Base-by-base conservation (phyloP, 257 asterid species). In the Solanum chmielewskii region DNA sequence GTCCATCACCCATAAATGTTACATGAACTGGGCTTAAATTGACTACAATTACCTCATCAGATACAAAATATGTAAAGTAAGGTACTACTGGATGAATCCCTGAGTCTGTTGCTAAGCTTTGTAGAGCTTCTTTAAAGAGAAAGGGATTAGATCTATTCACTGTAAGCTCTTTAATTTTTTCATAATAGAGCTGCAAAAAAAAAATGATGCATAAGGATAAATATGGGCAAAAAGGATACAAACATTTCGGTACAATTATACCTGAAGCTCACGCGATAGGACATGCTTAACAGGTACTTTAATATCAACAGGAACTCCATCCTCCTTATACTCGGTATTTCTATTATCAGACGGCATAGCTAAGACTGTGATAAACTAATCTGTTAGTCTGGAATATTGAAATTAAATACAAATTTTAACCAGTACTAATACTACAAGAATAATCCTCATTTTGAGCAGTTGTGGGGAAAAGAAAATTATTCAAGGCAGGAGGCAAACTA, bases 71-170 rank as follows among this genome's bases (percentile, higher is more conserved):
- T 81, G 99, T 94, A 74, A 97, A 96, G 90, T 97, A 97, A 70
- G 99, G 99, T 90, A 97, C 99, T 89, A 97, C 89, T 70, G 99
- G 99, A 91, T 97, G 99, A 74, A 97, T 93, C 86, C 99, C 99
- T 4, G 99, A 95, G 90, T 96, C 99, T 75, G 99, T 95, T 89
- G 99, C 96, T 94, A 97, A 93, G 94, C 98, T 96, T 91, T 64
- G 90, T 81, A 97, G 88, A 78, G 99, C 98, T 90, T 92, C 92
- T 88, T 94, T 97, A 88, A 97, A 94, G 84, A 96, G 94, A 75
- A 90, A 89, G 66, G 99, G 92, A 85, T 92, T 98, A 2, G 99
- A 93, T 92, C 91, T 94, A 87, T 93, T 91, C 85, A 93, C 89
- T 44, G 96, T 93, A 89, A 97, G 94, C 91, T 97, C 99, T 2